Evolutionary conservation across 2,329 filamentous ascomycete species (phyloP), one percentile per base, ranked within the genome.

Genomic region (Colletotrichum coccodes): DNA sequence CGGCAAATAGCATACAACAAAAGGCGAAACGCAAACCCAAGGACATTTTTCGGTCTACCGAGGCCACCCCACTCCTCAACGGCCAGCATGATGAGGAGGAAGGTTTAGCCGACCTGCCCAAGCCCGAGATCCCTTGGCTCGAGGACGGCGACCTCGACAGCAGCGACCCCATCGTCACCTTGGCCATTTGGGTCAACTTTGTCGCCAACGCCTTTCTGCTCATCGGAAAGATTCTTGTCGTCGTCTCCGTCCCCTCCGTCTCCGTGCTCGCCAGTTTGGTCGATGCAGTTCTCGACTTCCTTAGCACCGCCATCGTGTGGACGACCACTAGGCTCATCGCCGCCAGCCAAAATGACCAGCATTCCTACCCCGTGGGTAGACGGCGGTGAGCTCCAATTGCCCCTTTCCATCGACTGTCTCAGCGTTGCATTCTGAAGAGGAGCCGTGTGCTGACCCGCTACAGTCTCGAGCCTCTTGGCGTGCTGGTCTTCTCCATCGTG

Each of bases 171-270:
- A 89, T 97, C 56, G 94, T 98, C 56, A 92, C 90, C n/a, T 76
- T 96, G 23, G 95, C 95, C 47, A 96, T 98, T 75, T 95, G 94
- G 78, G 82, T 97, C 78, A 97, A 97, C 77, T 87, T 97, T 56
- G 81, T 87, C 26, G 94, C 94, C 67, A 97, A 97, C 76, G 84
- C 89, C 3, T 82, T 93, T 49, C 85, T 97, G 2, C 86, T 97
- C 3, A 86, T 87, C 7, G 89, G 93, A 69, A 97, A 97, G 78
- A 88, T 94, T 58, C 86, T 88, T 44, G 94, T 96, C 59, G 90
- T 95, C 46, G 76, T 94, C 38, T 88, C 94, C 59, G 94, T 94
- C 0, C 93, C 90, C 23, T 95, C 93, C 52, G 90, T 96, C 77
- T 95, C 93, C 5, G 92, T 95, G 14, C 84, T 95, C 44, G 93